Conservation (phyloP, 805 yeast genomes). For the Naumovozyma castellii region DNA sequence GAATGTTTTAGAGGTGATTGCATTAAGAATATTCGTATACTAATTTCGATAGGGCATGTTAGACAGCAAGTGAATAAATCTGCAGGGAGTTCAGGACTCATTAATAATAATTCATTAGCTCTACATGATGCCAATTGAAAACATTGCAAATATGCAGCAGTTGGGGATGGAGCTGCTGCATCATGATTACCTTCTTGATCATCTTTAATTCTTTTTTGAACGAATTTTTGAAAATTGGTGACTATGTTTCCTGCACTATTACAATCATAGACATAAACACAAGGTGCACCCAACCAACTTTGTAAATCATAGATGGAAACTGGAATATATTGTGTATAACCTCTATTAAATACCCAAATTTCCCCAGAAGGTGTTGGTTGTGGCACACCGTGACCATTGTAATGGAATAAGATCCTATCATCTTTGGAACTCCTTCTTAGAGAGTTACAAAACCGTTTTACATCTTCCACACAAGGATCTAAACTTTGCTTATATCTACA, state of each 20-base stretch:
- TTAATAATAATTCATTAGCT: conserved; percentile 75
- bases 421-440: conserved; percentile 85
- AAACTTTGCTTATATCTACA: conserved; percentile 84
- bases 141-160: conserved; percentile 61
- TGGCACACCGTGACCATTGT: conserved; percentile 98
- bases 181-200: conserved; percentile 53
- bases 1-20: conserved; percentile 56
- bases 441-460: conserved; percentile 82
- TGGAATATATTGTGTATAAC: conserved; percentile 95
- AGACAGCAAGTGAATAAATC: conserved; percentile 92
- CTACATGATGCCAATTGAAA: conserved; percentile 90
- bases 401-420: conserved; percentile 86
- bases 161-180: conserved; percentile 34
- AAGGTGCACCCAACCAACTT: conserved; percentile 97
- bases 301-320: conserved; percentile 91
- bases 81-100: conserved; percentile 92
- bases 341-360: conserved; percentile 95
- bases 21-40: conserved; percentile 83
- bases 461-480: conserved; percentile 94
- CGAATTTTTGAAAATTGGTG: conserved; percentile 78
- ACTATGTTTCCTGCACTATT: conserved; percentile 91
- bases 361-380: conserved; percentile 94
- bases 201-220: conserved; percentile 80
- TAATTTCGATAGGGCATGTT: conserved; percentile 91
- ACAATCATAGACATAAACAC: conserved; percentile 90